Percentiles rank a stretch among this genome's conserved stretches.
phyloP scores from a whole-genome alignment of 1,284 basidiomycete genomes.

The Cutaneotrichosporon daszewskae region DNA sequence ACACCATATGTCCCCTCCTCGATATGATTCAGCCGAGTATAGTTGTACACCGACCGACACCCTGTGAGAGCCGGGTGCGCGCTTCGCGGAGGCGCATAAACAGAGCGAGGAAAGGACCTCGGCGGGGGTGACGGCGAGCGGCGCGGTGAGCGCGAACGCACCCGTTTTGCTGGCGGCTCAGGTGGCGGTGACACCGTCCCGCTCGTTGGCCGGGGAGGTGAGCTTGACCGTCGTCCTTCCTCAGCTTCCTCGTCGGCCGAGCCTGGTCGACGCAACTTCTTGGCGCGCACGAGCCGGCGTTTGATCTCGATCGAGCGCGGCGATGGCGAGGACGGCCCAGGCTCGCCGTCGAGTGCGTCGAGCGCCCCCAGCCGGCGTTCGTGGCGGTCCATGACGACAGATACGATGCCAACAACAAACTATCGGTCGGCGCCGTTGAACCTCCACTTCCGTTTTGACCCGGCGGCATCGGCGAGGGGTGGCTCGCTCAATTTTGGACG shows the following conservation, averaged over 20 bases:
- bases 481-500: not conserved
- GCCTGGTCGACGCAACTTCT: conserved; percentile 27
- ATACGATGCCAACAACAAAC: not conserved
- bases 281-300: conserved; percentile 33
- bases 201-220: not conserved
- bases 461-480: too few relatives aligned
- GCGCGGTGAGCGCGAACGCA: conserved; percentile 6
- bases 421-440: too few relatives aligned
- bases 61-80: conserved; percentile 68
- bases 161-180: conserved; percentile 3
- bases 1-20: conserved; percentile 99
- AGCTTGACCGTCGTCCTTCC: not conserved
- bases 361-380: too few relatives aligned
- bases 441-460: too few relatives aligned
- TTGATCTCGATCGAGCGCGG: conserved; percentile 22
- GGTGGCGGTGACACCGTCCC: not conserved
- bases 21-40: conserved; percentile 93
- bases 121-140: conserved; percentile 6
- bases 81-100: conserved; percentile 63
- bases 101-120: conserved; percentile 16
- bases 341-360: too few relatives aligned
- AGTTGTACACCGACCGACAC: conserved; percentile 85
- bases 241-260: conserved; percentile 7
- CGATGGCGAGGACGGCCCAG: not conserved
- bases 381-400: too few relatives aligned